These are phyloP conservation scores for Aspergillus asperescens DNA, from an alignment of 495 filamentous ascomycete genomes.

Conservation along the genomic window DNA sequence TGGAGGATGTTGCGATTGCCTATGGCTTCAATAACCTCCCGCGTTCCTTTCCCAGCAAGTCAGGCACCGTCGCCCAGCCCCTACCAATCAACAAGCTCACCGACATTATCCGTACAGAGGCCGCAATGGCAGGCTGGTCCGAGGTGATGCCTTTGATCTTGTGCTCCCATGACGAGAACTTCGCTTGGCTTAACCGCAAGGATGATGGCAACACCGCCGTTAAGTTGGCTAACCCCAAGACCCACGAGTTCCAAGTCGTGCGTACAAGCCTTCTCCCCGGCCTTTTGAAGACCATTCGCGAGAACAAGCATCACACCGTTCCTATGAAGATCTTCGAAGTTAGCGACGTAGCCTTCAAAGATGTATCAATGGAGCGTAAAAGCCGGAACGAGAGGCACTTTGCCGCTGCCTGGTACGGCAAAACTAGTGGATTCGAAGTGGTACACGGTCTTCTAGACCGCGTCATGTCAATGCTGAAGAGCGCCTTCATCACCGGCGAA, in stretches of 20 bases:
- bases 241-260: constrained; percentile 92
- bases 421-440: constrained; percentile 91
- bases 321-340: constrained; percentile 94
- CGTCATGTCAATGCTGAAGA: constrained; percentile 86
- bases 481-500: constrained; percentile 68
- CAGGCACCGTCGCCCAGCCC: constrained; percentile 78
- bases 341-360: constrained; percentile 88
- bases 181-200: constrained; percentile 86
- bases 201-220: constrained; percentile 85
- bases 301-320: constrained; percentile 85
- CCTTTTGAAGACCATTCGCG: constrained; percentile 87
- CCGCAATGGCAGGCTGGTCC: constrained; percentile 90
- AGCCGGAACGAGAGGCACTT: constrained; percentile 90
- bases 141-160: constrained; percentile 96
- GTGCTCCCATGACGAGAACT: constrained; percentile 98
- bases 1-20: constrained; percentile 95
- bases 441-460: constrained; percentile 93
- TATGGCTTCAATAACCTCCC: constrained; percentile 96
- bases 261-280: constrained; percentile 85
- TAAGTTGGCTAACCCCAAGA: constrained; percentile 91
- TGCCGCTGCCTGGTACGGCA: constrained; percentile 91
- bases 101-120: constrained; percentile 86
- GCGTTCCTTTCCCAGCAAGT: constrained; percentile 72
- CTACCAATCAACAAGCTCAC: constrained; percentile 88
- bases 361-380: constrained; percentile 68